Evolutionary conservation across 352 stramenopile genomes (phyloP).

Genomic region (Phytophthora hybrid): DNA sequence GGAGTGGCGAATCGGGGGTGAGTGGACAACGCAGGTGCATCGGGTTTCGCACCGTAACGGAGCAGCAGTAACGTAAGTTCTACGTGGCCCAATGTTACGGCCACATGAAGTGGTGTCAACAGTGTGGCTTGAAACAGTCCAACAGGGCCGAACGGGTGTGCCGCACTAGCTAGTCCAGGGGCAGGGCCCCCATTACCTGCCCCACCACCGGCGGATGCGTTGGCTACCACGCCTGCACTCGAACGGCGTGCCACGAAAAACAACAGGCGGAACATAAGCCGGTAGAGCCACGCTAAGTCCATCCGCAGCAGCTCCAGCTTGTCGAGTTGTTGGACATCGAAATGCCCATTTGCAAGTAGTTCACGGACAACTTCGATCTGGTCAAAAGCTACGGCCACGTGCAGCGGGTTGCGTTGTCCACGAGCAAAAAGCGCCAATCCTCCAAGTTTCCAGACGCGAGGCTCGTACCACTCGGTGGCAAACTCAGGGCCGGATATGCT

Average conservation of each 20-base stretch:
- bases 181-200: constrained; percentile 30
- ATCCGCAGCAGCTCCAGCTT: constrained; percentile 81
- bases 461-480: constrained; percentile 69
- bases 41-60: constrained; percentile 69
- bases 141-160: constrained; percentile 68
- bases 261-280: constrained; percentile 67
- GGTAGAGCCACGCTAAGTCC: constrained; percentile 75
- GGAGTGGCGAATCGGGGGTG: constrained; percentile 69
- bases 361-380: constrained; percentile 71
- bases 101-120: constrained; percentile 77
- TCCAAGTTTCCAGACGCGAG: constrained; percentile 28
- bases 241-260: constrained; percentile 51
- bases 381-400: constrained; percentile 80
- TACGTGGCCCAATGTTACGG: constrained; percentile 70
- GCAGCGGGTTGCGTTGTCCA: constrained; percentile 74
- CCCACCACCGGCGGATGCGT: constrained; percentile 28
- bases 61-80: constrained; percentile 76
- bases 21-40: constrained; percentile 56
- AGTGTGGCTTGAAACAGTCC: constrained; percentile 68
- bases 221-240: constrained; percentile 35
- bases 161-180: constrained; percentile 37
- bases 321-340: constrained; percentile 77
- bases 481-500: constrained; percentile 70
- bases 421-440: constrained; percentile 41
- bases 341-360: constrained; percentile 60